Percentiles rank a stretch among this genome's conserved stretches.
Conservation (phyloP, 139 green algal species). For the Chlorella sp. region DNA sequence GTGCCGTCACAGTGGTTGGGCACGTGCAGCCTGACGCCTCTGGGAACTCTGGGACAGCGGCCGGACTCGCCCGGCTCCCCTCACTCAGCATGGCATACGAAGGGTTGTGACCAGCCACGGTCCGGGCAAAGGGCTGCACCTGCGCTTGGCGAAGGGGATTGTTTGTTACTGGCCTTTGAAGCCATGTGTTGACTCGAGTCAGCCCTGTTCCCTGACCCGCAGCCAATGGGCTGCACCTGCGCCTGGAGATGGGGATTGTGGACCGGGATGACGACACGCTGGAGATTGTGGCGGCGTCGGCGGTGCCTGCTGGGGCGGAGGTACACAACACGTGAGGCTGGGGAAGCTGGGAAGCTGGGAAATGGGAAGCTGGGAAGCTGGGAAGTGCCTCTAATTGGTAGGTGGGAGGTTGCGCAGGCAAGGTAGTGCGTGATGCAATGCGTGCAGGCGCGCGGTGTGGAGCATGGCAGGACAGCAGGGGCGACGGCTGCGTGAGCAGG, state of each 20-base stretch:
- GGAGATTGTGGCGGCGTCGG: constrained; percentile 73
- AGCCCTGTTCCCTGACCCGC: not conserved
- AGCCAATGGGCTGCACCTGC: constrained; percentile 56
- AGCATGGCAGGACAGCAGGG: no score
- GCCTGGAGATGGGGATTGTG: constrained; percentile 78
- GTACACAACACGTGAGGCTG: constrained; percentile 67
- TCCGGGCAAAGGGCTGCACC: no score
- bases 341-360: constrained; percentile 59
- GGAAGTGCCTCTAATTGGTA: no score
- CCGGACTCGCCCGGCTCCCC: not conserved
- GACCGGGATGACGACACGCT: constrained; percentile 47
- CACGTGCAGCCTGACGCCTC: not conserved
- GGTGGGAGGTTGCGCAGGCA: not conserved
- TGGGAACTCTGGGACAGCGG: no score
- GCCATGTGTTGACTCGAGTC: no score
- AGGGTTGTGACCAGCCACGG: no score
- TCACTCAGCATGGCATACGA: no score
- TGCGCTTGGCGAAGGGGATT: no score
- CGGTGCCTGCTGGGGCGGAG: constrained; percentile 56
- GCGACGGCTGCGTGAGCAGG: not conserved
- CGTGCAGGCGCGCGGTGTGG: not conserved
- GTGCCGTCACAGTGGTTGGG: no score
- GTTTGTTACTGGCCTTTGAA: no score
- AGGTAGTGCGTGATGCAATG: no score
- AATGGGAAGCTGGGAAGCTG: constrained; percentile 64